Evolutionary conservation across 306 rosid genomes (phyloP).

Genomic region (Astragalus glycyphyllos): DNA sequence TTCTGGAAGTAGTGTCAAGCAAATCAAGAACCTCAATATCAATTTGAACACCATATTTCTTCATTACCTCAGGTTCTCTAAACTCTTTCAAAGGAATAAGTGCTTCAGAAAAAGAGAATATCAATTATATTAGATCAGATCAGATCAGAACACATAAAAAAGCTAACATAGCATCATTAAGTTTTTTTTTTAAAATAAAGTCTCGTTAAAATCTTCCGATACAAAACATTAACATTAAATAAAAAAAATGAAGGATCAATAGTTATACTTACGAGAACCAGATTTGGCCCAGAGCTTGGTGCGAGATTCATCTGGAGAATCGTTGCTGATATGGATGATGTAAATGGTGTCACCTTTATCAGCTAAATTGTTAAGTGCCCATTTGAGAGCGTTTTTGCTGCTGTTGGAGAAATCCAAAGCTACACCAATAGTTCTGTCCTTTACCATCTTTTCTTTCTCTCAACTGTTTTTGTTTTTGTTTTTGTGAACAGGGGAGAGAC

Average conservation of each 20-base stretch:
- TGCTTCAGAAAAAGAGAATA: conserved; percentile 49
- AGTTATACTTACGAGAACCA: conserved; percentile 71
- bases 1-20: conserved; percentile 79
- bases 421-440: conserved; percentile 78
- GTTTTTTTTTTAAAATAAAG: too few relatives aligned
- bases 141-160: not conserved
- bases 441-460: conserved; percentile 51
- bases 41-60: conserved; percentile 55
- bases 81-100: conserved; percentile 80
- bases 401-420: conserved; percentile 88
- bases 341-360: conserved; percentile 83
- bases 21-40: conserved; percentile 81
- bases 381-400: conserved; percentile 87
- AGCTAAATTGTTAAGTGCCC: conserved; percentile 84
- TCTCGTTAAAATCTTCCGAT: too few relatives aligned
- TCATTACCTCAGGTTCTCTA: conserved; percentile 74
- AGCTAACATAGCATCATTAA: too few relatives aligned
- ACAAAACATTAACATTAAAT: too few relatives aligned
- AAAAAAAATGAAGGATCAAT: not conserved
- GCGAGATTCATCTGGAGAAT: conserved; percentile 54
- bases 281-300: conserved; percentile 61
- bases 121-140: conserved; percentile 25
- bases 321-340: conserved; percentile 66
- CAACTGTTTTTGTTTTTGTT: not conserved
- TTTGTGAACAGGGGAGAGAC: not conserved